Evolutionary conservation across 257 asterid genomes (phyloP).

Genomic region (Lavandula angustifolia): DNA sequence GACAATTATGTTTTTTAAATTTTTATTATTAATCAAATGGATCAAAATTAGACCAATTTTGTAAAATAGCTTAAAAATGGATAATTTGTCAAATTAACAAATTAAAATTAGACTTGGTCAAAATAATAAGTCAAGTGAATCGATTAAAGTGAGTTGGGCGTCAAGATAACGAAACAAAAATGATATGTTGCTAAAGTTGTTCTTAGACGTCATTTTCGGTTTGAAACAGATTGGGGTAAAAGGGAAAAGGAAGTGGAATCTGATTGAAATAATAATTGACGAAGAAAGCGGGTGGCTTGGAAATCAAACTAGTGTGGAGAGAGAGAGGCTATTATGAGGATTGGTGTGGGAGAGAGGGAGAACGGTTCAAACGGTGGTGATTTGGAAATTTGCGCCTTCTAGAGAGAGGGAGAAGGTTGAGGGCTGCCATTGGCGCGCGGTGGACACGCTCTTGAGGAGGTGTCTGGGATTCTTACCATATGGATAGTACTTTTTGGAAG

Average conservation of each 20-base stretch:
- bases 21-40: too few species aligned
- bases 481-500: too few species aligned
- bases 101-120: too few species aligned
- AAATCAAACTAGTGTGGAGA: constrained; percentile 36
- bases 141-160: too few species aligned
- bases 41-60: too few species aligned
- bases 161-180: too few species aligned
- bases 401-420: constrained; percentile 2
- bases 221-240: constrained; percentile 20
- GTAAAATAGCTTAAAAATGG: too few species aligned
- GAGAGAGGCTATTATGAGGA: constrained; percentile 14
- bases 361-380: constrained; percentile 47
- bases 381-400: constrained; percentile 17
- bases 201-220: constrained; percentile 55
- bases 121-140: too few species aligned
- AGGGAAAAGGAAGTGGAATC: constrained; percentile 31
- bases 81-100: too few species aligned
- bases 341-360: background rate
- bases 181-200: too few species aligned
- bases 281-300: constrained; percentile 34
- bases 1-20: too few species aligned
- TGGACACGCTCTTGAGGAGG: background rate
- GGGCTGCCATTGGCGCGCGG: constrained; percentile 42
- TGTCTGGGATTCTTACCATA: constrained; percentile 36
- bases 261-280: constrained; percentile 37